Evolutionary conservation across 805 yeast species (phyloP), one percentile per base, ranked within the genome.

Genomic region (Suhomyces canberraensis): DNA sequence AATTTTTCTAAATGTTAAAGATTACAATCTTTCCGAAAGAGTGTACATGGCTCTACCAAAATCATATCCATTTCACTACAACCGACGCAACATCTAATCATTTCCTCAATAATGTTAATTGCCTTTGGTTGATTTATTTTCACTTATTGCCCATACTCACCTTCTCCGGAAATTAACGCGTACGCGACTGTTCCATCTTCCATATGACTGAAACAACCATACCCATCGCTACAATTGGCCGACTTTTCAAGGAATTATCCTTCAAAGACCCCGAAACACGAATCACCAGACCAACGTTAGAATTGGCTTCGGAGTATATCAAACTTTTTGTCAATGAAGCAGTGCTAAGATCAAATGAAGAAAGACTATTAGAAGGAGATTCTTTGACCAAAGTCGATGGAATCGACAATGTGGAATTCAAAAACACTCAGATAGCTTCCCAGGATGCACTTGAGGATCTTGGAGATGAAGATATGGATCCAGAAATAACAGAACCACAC

Each of bases 21-120:
- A 91, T 71, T 28, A 90, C 98, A 35, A 91, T 76, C 57, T 84
- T 84, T 37, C 98, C 98, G 57, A n/a, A n/a, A n/a, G n/a, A n/a
- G n/a, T n/a, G n/a, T n/a, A n/a, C n/a, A n/a, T n/a, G n/a, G n/a
- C n/a, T n/a, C n/a, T n/a, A n/a, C n/a, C n/a, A n/a, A n/a, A n/a
- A n/a, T n/a, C n/a, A n/a, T n/a, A n/a, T n/a, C n/a, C n/a, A n/a
- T n/a, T n/a, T n/a, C n/a, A n/a, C n/a, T n/a, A n/a, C n/a, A n/a
- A n/a, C n/a, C n/a, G n/a, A n/a, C n/a, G n/a, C n/a, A n/a, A n/a
- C n/a, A n/a, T n/a, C n/a, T n/a, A n/a, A n/a, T n/a, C n/a, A n/a
- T n/a, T n/a, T n/a, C n/a, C n/a, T n/a, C n/a, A n/a, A n/a, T n/a
- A n/a, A n/a, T n/a, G n/a, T n/a, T n/a, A n/a, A n/a, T n/a, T n/a